phyloP scores from a whole-genome alignment of 148 eudicot genomes.

The Silene conica region DNA sequence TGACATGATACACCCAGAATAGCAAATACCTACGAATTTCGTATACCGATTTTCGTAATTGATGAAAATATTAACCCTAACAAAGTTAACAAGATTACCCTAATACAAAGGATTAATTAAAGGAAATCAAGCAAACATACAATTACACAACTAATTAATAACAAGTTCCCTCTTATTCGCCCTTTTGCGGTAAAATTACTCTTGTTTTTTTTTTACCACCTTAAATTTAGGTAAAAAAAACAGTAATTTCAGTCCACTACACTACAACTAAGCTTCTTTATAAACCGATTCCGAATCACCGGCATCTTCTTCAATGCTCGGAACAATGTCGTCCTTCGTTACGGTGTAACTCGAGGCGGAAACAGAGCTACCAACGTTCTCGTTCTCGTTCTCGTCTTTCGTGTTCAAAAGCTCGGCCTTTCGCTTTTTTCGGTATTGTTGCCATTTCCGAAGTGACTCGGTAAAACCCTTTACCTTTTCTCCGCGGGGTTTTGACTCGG shows the following conservation, averaged over 20 bases:
- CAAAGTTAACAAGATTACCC: conserved; percentile 3
- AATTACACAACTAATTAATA: neutral
- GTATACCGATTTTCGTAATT: too few species aligned
- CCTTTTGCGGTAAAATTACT: neutral
- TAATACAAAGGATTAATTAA: neutral
- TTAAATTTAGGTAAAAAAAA: neutral
- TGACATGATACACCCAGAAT: too few species aligned
- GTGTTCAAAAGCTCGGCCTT: conserved; percentile 45
- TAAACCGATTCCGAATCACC: conserved; percentile 53
- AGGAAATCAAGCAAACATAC: neutral
- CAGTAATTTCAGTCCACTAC: neutral
- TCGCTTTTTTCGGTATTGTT: conserved; percentile 51
- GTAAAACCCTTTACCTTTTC: conserved; percentile 41
- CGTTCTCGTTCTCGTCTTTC: neutral
- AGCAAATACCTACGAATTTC: too few species aligned
- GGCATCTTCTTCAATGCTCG: conserved; percentile 30
- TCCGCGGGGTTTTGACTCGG: neutral
- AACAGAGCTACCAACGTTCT: conserved; percentile 12
- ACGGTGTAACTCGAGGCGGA: conserved; percentile 49
- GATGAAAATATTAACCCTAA: neutral
- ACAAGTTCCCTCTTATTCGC: conserved; percentile 5
- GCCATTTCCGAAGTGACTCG: conserved; percentile 56
- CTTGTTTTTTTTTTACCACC: neutral
- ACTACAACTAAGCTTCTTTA: conserved; percentile 13
- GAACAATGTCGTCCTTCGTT: conserved; percentile 30